Evolutionary conservation across 441 rosid genomes (phyloP), one percentile per base, ranked within the genome.

Genomic region (Adansonia rubrostipa): DNA sequence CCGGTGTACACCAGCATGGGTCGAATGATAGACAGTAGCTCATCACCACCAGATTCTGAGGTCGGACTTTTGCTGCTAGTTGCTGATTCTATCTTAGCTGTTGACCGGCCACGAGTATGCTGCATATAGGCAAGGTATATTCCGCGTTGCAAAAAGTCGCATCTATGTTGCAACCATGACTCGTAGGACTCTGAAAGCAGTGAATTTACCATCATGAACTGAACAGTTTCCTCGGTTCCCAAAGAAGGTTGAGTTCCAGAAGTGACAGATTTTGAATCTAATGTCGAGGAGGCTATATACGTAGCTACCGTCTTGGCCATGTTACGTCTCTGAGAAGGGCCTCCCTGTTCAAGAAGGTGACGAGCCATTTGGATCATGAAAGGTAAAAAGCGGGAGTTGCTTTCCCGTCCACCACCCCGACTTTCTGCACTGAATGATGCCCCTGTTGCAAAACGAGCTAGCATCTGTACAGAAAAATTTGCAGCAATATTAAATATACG

Each of bases 371-470:
- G 99, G 85, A 97, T 82, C 99, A 96, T 96, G 80, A 97, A 97
- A 28, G 99, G 98, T 78, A 97, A 87, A 82, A 97, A 96, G 40
- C 96, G 89, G 6, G 99, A 97, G 89, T 97, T 97, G 92, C 99
- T 96, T 86, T 97, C 99, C 80, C 94, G 90, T 80, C 99, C 99
- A 51, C 99, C 99, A 54, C 99, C 99, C 84, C 99, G 87, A 81
- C 97, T 6, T 40, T 97, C 99, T 28, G 86, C 90, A 57, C 93
- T 89, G 82, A 97, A 97, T 20, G 99, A 91, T 79, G 99, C 99
- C 40, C 99, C 99, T 4, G 99, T 97, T 19, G 99, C 99, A 84
- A 96, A 97, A 80, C 99, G 95, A 78, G 99, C 99, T 69, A 97
- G 88, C 99, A 97, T 97, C 99, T 97, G 77, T 20, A 80, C 58